phyloP scores from a whole-genome alignment of 441 rosid species.

The Eutrema salsugineum region DNA sequence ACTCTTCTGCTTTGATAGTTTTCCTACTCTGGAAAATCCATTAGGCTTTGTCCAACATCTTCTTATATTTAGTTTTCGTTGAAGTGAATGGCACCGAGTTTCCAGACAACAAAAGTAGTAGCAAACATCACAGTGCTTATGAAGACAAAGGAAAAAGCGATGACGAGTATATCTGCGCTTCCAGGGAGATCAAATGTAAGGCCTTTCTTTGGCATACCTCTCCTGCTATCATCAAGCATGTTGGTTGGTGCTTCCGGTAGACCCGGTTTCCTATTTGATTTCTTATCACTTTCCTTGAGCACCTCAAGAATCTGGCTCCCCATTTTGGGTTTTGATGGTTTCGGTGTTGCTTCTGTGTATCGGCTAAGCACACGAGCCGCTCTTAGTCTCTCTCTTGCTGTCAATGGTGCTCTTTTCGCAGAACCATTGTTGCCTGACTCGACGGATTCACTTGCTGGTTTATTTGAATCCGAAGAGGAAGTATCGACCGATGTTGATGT shows the following conservation, averaged over 20 bases:
- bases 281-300: constrained; percentile 63
- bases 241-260: constrained; percentile 89
- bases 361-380: constrained; percentile 79
- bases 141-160: constrained; percentile 67
- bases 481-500: constrained; percentile 25
- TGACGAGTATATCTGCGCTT: constrained; percentile 60
- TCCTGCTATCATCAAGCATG: constrained; percentile 80
- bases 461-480: constrained; percentile 30
- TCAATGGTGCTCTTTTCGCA: constrained; percentile 50
- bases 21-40: not conserved
- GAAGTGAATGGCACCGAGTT: constrained; percentile 91
- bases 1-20: not conserved
- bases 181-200: constrained; percentile 78
- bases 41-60: not conserved
- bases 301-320: constrained; percentile 76
- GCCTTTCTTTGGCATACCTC: constrained; percentile 82
- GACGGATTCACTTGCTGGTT: constrained; percentile 25
- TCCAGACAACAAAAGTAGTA: constrained; percentile 86
- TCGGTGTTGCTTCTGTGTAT: constrained; percentile 52
- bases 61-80: constrained; percentile 44
- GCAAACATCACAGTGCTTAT: constrained; percentile 89
- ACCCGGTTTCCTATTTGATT: constrained; percentile 62
- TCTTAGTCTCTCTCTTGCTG: constrained; percentile 77
- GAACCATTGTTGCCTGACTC: constrained; percentile 40
- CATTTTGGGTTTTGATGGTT: constrained; percentile 54